These are phyloP conservation scores for Colletotrichum shisoi DNA, from an alignment of 2,329 filamentous ascomycete genomes.

Conservation along the genomic window DNA sequence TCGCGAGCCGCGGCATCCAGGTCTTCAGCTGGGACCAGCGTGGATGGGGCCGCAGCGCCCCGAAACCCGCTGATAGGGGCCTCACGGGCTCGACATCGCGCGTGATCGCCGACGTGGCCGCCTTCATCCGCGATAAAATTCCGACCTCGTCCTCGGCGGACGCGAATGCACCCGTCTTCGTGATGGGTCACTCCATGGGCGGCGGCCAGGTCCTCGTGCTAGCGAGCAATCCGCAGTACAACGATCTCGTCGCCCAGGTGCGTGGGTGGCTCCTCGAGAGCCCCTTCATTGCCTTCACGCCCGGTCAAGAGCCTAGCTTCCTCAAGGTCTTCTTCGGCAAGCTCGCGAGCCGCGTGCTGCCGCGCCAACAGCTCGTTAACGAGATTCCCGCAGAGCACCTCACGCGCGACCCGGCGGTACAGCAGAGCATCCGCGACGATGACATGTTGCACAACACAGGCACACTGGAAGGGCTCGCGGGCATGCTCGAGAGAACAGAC, in stretches of 20 bases:
- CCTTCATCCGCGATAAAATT: conserved; percentile 71
- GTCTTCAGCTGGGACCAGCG: conserved; percentile 83
- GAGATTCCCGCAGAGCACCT: conserved; percentile 70
- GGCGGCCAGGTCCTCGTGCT: conserved; percentile 77
- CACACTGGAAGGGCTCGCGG: conserved; percentile 81
- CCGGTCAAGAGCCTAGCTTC: conserved; percentile 67
- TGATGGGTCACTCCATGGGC: conserved; percentile 92
- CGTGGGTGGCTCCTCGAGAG: conserved; percentile 77
- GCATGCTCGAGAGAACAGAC: conserved; percentile 76
- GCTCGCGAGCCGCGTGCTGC: conserved; percentile 72
- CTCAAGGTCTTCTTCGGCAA: conserved; percentile 72
- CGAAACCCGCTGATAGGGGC: conserved; percentile 68
- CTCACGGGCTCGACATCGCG: conserved; percentile 75
- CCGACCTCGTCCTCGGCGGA: conserved; percentile 45
- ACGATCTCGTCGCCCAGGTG: conserved; percentile 66
- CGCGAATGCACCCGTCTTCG: conserved; percentile 70
- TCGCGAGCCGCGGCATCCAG: conserved; percentile 77
- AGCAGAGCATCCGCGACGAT: conserved; percentile 69
- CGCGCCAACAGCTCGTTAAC: conserved; percentile 71
- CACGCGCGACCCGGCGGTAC: conserved; percentile 71
- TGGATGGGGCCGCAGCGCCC: conserved; percentile 83
- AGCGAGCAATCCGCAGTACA: conserved; percentile 59
- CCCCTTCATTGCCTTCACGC: conserved; percentile 80
- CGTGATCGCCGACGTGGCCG: conserved; percentile 80
- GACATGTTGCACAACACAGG: conserved; percentile 80